Conservation (phyloP, 371 early-diverging fungal species). For the Mucor sp. region DNA sequence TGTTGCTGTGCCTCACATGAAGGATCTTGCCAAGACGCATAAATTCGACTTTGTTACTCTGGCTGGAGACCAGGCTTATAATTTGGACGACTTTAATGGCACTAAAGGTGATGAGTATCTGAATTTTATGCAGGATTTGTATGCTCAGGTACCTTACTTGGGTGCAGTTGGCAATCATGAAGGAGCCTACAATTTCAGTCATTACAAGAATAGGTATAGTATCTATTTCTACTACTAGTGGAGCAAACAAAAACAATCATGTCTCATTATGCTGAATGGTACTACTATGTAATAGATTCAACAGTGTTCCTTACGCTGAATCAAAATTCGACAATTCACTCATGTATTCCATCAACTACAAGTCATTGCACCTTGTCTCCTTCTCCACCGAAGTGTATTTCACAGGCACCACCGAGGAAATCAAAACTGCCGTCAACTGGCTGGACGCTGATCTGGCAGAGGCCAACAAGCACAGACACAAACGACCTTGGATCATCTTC, state of each 20-base stretch:
- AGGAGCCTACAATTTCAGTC: conserved; percentile 43
- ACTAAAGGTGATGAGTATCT: conserved; percentile 50
- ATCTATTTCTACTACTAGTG: background rate
- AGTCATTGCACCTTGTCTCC: conserved; percentile 45
- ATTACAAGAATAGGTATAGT: conserved; percentile 45
- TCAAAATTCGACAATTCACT: conserved; percentile 39
- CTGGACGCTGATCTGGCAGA: conserved; percentile 35
- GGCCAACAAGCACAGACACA: conserved; percentile 36
- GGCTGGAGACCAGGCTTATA: conserved; percentile 50
- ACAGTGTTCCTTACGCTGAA: conserved; percentile 36
- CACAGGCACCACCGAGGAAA: conserved; percentile 29
- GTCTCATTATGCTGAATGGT: background rate
- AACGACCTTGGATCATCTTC: conserved; percentile 48
- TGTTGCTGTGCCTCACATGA: conserved; percentile 37
- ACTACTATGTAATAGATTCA: conserved; percentile 27
- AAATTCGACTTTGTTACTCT: conserved; percentile 49
- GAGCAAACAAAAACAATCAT: background rate
- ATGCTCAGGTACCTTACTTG: conserved; percentile 42
- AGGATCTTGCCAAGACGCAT: conserved; percentile 32
- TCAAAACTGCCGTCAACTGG: conserved; percentile 43
- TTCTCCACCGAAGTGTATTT: conserved; percentile 49
- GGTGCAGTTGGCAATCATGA: conserved; percentile 52
- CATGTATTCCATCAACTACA: conserved; percentile 47
- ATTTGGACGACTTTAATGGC: conserved; percentile 47
- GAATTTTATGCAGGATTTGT: conserved; percentile 43